phyloP scores from a whole-genome alignment of 2,329 filamentous ascomycete species.

The Colletotrichum acutatum region DNA sequence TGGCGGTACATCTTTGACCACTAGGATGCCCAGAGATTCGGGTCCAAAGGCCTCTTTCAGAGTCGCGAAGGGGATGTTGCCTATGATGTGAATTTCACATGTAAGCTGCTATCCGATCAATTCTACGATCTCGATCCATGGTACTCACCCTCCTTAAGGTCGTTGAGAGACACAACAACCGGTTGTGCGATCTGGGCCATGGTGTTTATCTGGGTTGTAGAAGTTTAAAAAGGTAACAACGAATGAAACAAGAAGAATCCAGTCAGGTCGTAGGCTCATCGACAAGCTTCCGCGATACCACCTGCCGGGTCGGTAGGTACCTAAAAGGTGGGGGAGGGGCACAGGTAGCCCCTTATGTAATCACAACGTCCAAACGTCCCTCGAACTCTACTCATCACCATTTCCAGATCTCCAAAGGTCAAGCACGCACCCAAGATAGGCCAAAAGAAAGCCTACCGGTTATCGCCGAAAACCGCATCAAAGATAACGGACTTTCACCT shows the following conservation, averaged over 20 bases:
- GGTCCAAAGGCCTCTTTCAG: slow-evolving; percentile 89
- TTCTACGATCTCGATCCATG: not conserved
- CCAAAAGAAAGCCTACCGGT: slow-evolving; percentile 14
- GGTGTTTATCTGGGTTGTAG: not conserved
- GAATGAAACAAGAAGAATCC: slow-evolving; percentile 2
- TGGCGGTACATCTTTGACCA: slow-evolving; percentile 86
- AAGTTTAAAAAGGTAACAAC: not conserved
- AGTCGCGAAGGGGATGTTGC: slow-evolving; percentile 73
- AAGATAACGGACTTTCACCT: not conserved
- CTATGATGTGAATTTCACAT: slow-evolving; percentile 50
- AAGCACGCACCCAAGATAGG: too few species aligned
- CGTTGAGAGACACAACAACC: slow-evolving; percentile 70
- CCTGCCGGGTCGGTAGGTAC: slow-evolving; percentile 10
- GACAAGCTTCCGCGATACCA: slow-evolving; percentile 1
- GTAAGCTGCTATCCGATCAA: slow-evolving; percentile 19
- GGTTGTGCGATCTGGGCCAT: slow-evolving; percentile 65
- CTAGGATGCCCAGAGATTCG: slow-evolving; percentile 87
- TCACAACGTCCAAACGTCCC: not conserved
- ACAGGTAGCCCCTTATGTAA: slow-evolving; percentile 17
- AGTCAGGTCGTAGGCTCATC: slow-evolving; percentile 8
- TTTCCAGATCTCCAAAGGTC: not conserved
- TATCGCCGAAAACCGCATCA: slow-evolving; percentile 9
- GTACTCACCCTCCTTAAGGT: slow-evolving; percentile 65
- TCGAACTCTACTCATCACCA: slow-evolving; percentile 8
- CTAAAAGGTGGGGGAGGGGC: slow-evolving; percentile 26